Base-by-base conservation (phyloP, 805 yeast genomes). In the Nakazawaea pomicola region DNA sequence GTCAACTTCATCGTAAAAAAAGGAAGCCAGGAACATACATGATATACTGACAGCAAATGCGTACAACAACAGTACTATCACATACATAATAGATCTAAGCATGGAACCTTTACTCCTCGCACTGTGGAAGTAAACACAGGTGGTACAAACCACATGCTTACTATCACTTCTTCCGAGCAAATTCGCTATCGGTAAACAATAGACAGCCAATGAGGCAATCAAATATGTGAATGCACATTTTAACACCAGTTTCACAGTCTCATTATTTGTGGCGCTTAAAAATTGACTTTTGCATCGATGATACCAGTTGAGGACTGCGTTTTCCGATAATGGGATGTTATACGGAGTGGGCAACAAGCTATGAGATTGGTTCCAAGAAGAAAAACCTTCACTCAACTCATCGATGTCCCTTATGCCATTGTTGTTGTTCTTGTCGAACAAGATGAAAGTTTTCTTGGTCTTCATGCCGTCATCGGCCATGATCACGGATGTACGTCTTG, bases 41-140 rank as follows among this genome's bases (percentile, higher is more conserved):
- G 64, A 48, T 12, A 76, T 56, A 4, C 84, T 71, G 7, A 80
- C 70, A 0, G 67, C 41, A 41, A 76, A 71, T 33, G 78, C 74
- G 61, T 67, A 86, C 4, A 64, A 39, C 12, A 84, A 58, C 1
- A 88, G 65, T 2, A 74, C 43, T 0, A 68, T 49, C 3, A 81
- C 90, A 60, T 76, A 87, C 33, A 75, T 54, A 14, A 83, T 57
- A 10, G 89, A 79, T 54, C 86, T 88, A 45, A 78, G 72, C 91
- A 86, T 86, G 15, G 86, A 76, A 0, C 95, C 95, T 43, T 76
- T 74, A 0, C 93, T 72, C 36, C 95, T 60, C 1, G 90, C 74
- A 0, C 95, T 88, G 54, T 86, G 93, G 65, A 87, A 86, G 58
- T 87, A 87, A 2, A 86, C 93, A 1, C 86, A 83, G 8, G 82